Percentiles rank a stretch among this genome's conserved stretches.
These are phyloP conservation scores for Punica granatum DNA, from an alignment of 345 rosid species.

Conservation along the genomic window DNA sequence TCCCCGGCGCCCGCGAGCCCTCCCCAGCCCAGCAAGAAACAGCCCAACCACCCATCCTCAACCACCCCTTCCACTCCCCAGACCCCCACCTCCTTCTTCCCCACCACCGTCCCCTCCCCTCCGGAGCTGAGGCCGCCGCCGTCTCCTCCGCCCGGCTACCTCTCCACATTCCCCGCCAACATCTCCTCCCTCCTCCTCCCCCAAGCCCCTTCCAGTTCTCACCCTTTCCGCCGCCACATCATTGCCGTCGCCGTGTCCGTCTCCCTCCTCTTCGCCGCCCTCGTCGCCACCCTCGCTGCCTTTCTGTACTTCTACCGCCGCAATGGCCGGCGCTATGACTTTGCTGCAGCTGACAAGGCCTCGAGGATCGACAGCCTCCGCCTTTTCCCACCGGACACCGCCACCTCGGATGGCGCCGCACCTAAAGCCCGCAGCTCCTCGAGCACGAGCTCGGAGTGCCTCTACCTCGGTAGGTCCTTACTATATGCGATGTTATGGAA, in stretches of 20 bases:
- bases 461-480: conserved; percentile 46
- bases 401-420: conserved; percentile 51
- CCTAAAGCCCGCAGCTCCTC: conserved; percentile 26
- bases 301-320: conserved; percentile 37
- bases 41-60: conserved; percentile 43
- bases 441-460: conserved; percentile 65
- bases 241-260: conserved; percentile 41
- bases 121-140: conserved; percentile 33
- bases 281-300: conserved; percentile 32
- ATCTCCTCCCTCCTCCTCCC: conserved; percentile 73
- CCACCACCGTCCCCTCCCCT: conserved; percentile 37
- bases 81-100: conserved; percentile 19
- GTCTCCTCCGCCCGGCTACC: conserved; percentile 29
- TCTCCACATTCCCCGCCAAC: conserved; percentile 85
- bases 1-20: conserved; percentile 29
- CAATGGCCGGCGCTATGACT: conserved; percentile 19
- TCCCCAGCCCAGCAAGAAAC: conserved; percentile 26
- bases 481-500: no score
- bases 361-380: conserved; percentile 47
- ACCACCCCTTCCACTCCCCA: conserved; percentile 23
- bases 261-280: conserved; percentile 46
- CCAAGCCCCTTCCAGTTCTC: conserved; percentile 24
- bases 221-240: conserved; percentile 24
- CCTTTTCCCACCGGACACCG: conserved; percentile 54
- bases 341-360: conserved; percentile 31